Conservation (phyloP, 208 protist genomes). For the Leishmania arabica region DNA sequence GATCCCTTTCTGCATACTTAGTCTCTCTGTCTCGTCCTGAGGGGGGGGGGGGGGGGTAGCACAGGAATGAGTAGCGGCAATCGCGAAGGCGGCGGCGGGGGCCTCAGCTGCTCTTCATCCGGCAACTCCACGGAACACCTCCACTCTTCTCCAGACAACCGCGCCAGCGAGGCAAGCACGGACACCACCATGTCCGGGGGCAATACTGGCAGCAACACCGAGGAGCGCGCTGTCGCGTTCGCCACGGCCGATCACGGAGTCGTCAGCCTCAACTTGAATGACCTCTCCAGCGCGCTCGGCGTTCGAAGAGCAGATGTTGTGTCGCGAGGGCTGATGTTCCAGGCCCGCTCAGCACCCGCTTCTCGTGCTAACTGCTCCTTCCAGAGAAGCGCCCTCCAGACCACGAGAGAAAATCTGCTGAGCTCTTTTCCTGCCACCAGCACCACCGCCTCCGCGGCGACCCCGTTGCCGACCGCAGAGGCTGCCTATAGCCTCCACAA, state of each 20-base stretch:
- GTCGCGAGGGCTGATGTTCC: constrained; percentile 22
- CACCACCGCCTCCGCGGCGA: background rate
- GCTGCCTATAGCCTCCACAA: too few species aligned
- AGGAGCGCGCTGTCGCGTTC: constrained; percentile 20
- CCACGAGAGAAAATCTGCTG: background rate
- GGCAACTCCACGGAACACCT: background rate
- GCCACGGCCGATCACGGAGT: constrained; percentile 17
- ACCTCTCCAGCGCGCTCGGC: constrained; percentile 28
- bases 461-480: background rate
- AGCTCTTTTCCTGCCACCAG: background rate
- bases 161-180: constrained; percentile 20
- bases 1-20: background rate
- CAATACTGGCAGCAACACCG: background rate
- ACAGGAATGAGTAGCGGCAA: background rate
- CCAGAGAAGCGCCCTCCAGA: constrained; percentile 3
- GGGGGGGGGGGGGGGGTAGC: background rate
- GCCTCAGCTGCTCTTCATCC: background rate
- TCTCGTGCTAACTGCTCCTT: constrained; percentile 8
- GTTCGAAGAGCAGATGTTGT: constrained; percentile 24
- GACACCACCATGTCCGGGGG: constrained; percentile 8
- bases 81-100: background rate
- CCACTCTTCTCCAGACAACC: constrained; percentile 5
- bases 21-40: background rate
- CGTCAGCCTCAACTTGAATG: constrained; percentile 23
- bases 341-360: constrained; percentile 21